These are phyloP conservation scores for Claviceps africana DNA, from an alignment of 2,329 filamentous ascomycete genomes.

Conservation along the genomic window DNA sequence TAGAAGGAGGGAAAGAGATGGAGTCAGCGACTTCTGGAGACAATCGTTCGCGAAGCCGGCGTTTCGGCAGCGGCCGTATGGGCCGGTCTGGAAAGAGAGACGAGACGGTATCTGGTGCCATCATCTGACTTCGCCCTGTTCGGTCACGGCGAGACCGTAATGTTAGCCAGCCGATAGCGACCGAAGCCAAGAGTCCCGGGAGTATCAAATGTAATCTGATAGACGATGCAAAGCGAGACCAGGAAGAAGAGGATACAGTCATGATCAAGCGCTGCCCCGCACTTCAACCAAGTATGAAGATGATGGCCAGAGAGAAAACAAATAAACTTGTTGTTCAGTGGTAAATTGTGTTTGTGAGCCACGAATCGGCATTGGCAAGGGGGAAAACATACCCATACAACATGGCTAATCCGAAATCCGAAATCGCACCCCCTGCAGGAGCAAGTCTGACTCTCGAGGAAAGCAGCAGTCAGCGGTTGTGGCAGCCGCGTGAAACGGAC, in stretches of 20 bases:
- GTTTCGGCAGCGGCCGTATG: conserved; percentile 83
- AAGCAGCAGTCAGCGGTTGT: conserved; percentile 6
- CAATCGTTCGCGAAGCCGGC: conserved; percentile 73
- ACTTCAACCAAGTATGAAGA: conserved; percentile 2
- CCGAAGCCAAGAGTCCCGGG: conserved; percentile 6
- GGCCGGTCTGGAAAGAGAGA: conserved; percentile 77
- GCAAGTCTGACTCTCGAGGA: conserved; percentile 8
- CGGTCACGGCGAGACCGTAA: conserved; percentile 7
- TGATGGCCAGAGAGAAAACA: background rate
- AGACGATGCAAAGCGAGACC: conserved; percentile 2
- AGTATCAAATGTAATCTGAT: conserved; percentile 6
- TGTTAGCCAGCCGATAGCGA: conserved; percentile 17
- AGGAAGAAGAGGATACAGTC: conserved; percentile 1
- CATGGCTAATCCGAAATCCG: conserved; percentile 5
- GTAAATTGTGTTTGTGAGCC: background rate
- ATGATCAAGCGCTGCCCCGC: conserved; percentile 4
- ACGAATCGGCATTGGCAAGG: conserved; percentile 4
- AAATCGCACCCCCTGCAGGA: conserved; percentile 9
- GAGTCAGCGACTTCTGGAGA: conserved; percentile 72
- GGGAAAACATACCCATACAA: conserved; percentile 28
- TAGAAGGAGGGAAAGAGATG: conserved; percentile 68
- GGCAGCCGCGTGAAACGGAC: conserved; percentile 1
- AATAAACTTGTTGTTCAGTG: background rate
- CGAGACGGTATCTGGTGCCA: conserved; percentile 64
- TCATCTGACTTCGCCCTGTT: conserved; percentile 34